A percentile compares a stretch with the other conserved stretches of the same genome.
Conservation (phyloP, 2,329 filamentous ascomycete genomes). For the Trichoderma oligosporum region DNA sequence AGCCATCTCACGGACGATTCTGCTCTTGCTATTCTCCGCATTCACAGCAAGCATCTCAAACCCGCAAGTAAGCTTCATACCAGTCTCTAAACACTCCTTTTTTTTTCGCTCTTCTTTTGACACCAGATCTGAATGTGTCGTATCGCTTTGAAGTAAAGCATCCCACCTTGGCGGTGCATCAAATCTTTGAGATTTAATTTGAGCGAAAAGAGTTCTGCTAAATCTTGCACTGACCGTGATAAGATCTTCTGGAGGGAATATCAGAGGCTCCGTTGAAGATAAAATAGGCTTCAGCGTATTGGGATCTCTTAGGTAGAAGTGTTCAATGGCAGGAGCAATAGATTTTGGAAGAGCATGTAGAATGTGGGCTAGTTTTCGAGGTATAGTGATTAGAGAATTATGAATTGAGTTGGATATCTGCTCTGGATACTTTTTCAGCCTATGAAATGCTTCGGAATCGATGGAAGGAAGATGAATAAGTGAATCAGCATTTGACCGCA, state of each 20-base stretch:
- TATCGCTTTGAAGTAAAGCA: constrained; percentile 26
- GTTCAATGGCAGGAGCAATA: constrained; percentile 79
- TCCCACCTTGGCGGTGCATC: constrained; percentile 56
- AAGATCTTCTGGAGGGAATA: constrained; percentile 73
- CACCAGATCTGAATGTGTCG: constrained; percentile 21
- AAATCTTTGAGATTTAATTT: constrained; percentile 83
- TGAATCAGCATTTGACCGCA: constrained; percentile 52
- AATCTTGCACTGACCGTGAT: constrained; percentile 77
- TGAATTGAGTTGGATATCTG: constrained; percentile 76
- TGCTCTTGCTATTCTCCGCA: constrained; percentile 63
- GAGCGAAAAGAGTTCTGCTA: constrained; percentile 85
- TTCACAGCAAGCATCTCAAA: constrained; percentile 81
- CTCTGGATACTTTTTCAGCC: constrained; percentile 75
- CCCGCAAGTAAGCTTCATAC: constrained; percentile 86
- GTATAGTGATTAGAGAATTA: constrained; percentile 67
- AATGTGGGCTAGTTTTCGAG: constrained; percentile 76
- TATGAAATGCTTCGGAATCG: constrained; percentile 86
- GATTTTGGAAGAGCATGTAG: constrained; percentile 71
- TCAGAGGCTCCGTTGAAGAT: constrained; percentile 49
- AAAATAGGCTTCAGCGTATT: constrained; percentile 67
- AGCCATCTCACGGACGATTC: constrained; percentile 68
- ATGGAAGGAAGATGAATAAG: constrained; percentile 70
- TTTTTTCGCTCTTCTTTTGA: constrained; percentile 22
- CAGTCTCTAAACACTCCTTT: constrained; percentile 55
- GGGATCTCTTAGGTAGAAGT: constrained; percentile 88